Evolutionary conservation across 2,329 filamentous ascomycete genomes (phyloP), one percentile per base, ranked within the genome.

Genomic region (Hyphodiscus sp.): DNA sequence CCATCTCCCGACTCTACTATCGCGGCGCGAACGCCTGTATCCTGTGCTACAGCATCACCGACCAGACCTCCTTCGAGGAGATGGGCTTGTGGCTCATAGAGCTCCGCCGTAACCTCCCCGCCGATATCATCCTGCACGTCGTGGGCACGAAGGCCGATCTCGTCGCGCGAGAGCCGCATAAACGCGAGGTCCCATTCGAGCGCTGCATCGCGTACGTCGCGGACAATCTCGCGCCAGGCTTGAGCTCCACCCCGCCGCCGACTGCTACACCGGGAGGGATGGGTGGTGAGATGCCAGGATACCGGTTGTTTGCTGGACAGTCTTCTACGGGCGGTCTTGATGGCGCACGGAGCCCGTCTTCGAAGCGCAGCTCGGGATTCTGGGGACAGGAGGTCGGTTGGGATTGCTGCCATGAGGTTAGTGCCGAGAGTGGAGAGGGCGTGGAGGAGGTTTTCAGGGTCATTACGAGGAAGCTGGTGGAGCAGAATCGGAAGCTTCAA

Each of bases 331-430:
- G 47, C 54, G 18, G 49, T 52, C 58, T 67, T 11, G 71, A 72
- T 53, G 81, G 83, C 60, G 79, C 80, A 13, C 76, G 80, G 52
- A 82, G 77, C 58, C 82, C 82, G 45, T 79, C 76, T 63, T 82
- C 79, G 46, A 86, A 86, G 68, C 76, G 83, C 43, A 87, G 82
- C 64, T 87, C 82, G 41, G 86, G 87, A 1, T 89, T 91, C 71
- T 96, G 91, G 91, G 90, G 86, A 20, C 89, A 94, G 69, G 91
- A 96, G 67, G 84, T 91, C 6, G 91, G 91, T 50, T 97, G 92
- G 91, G 91, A 96, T 66, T 95, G 91, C 58, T 97, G 92, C 69
- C 94, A 97, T 70, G 94, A 99, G 74, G 92, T 99, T 67, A 91
- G 86, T 62, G 91, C 92, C 47, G 92, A 95, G 75, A 91, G 86